Evolutionary conservation across 352 stramenopile species (phyloP).

Genomic region (Phytophthora colocasiae): DNA sequence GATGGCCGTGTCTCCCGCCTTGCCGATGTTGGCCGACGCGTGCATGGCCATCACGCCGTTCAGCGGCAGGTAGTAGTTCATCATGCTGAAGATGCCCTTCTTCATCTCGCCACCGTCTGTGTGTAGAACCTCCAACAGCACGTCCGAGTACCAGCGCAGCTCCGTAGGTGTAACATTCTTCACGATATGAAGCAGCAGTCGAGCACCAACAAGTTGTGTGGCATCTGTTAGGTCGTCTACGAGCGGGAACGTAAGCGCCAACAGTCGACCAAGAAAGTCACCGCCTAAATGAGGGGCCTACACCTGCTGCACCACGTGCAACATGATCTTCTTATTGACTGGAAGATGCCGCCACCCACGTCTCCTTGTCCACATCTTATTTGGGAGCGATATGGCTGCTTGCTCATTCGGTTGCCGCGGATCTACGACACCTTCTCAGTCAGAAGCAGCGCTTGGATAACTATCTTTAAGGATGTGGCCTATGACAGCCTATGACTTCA

Average conservation of each 20-base stretch:
- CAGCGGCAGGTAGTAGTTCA: conserved; percentile 98
- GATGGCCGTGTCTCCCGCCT: conserved; percentile 95
- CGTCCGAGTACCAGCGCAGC: conserved; percentile 82
- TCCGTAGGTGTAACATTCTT: conserved; percentile 72
- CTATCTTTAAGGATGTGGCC: too few relatives aligned
- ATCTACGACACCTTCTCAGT: too few relatives aligned
- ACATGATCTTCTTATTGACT: conserved; percentile 64
- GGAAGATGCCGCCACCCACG: conserved; percentile 62
- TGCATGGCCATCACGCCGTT: conserved; percentile 98
- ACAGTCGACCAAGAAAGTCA: conserved; percentile 62
- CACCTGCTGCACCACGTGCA: conserved; percentile 62
- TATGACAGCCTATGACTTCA: too few relatives aligned
- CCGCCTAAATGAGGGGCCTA: too few relatives aligned
- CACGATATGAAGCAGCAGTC: conserved; percentile 70
- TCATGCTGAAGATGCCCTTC: conserved; percentile 98
- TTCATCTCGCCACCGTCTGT: conserved; percentile 97
- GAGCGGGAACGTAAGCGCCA: conserved; percentile 83
- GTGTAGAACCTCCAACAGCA: conserved; percentile 78
- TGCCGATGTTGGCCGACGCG: conserved; percentile 97
- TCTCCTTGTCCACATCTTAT: conserved; percentile 21
- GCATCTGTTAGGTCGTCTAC: conserved; percentile 74
- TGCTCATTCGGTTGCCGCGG: too few relatives aligned
- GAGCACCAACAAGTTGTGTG: conserved; percentile 70
- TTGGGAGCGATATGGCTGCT: too few relatives aligned
- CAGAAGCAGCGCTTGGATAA: too few relatives aligned